A percentile compares a stretch with the other conserved stretches of the same genome.
These are phyloP conservation scores for Diplodia intermedia DNA, from an alignment of 2,329 filamentous ascomycete genomes.

Conservation along the genomic window DNA sequence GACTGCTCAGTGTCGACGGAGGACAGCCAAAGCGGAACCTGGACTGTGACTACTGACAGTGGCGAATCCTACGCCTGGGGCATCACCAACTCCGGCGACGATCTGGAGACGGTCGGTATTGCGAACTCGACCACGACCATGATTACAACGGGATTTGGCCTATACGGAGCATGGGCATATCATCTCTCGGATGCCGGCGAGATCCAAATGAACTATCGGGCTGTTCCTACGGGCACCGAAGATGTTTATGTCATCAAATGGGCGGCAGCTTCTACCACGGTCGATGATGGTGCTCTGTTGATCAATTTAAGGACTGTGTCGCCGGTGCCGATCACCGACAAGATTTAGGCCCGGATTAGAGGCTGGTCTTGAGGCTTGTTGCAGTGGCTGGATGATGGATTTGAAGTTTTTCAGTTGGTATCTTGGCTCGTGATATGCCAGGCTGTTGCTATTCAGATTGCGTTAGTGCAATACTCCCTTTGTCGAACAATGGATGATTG, in stretches of 20 bases:
- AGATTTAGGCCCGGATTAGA: constrained; percentile 1
- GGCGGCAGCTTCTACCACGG: constrained; percentile 17
- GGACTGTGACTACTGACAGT: constrained; percentile 37
- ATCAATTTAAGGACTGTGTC: constrained; percentile 20
- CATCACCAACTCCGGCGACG: constrained; percentile 35
- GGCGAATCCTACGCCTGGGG: constrained; percentile 37
- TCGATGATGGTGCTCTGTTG: constrained; percentile 10
- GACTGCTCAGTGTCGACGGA: constrained; percentile 34
- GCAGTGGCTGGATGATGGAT: background rate
- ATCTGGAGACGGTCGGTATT: constrained; percentile 42
- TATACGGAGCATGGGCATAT: constrained; percentile 44
- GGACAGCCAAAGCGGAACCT: constrained; percentile 32
- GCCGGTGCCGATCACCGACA: constrained; percentile 26
- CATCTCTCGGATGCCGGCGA: constrained; percentile 38
- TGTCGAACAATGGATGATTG: background rate
- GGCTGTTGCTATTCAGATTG: background rate
- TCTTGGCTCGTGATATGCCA: background rate
- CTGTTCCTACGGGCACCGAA: constrained; percentile 32
- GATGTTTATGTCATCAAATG: constrained; percentile 36
- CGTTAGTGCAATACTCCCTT: background rate
- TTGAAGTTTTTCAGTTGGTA: background rate
- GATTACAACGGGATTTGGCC: constrained; percentile 40
- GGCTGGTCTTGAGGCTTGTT: background rate
- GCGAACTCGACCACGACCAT: constrained; percentile 34
- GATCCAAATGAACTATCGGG: constrained; percentile 40